Evolutionary conservation across 2,329 filamentous ascomycete genomes (phyloP).

Genomic region (Cladosporium sp.): DNA sequence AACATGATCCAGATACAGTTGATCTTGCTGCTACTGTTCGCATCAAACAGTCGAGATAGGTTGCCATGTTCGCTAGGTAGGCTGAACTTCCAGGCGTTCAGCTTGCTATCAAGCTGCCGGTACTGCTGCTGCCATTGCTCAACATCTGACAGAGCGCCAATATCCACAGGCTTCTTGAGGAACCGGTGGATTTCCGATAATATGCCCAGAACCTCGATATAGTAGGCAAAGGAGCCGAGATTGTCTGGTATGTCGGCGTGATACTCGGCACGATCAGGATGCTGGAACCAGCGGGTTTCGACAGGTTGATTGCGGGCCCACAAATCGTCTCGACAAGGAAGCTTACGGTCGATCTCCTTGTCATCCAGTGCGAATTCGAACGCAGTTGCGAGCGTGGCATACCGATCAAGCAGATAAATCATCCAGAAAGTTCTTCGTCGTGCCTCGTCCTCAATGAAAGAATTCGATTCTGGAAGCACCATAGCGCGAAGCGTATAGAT

Average conservation of each 20-base stretch:
- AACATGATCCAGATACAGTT: slow-evolving; percentile 89
- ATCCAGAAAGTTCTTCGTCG: slow-evolving; percentile 88
- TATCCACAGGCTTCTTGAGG: slow-evolving; percentile 84
- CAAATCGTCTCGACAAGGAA: slow-evolving; percentile 84
- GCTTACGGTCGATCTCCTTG: slow-evolving; percentile 80
- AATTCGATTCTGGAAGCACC: slow-evolving; percentile 76
- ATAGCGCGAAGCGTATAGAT: slow-evolving; percentile 88
- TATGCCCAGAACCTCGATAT: slow-evolving; percentile 85
- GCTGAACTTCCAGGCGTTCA: slow-evolving; percentile 80
- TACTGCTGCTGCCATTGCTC: slow-evolving; percentile 88
- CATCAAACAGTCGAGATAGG: slow-evolving; percentile 74
- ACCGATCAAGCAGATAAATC: slow-evolving; percentile 86
- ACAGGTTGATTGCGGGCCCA: slow-evolving; percentile 82
- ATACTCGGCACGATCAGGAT: slow-evolving; percentile 40
- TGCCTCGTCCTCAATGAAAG: slow-evolving; percentile 88
- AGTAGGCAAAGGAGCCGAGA: slow-evolving; percentile 83
- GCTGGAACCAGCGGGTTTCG: slow-evolving; percentile 78
- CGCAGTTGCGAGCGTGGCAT: slow-evolving; percentile 85
- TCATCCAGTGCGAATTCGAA: slow-evolving; percentile 90
- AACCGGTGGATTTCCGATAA: slow-evolving; percentile 86
- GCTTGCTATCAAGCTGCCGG: slow-evolving; percentile 75
- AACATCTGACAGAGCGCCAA: slow-evolving; percentile 78
- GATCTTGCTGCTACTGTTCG: slow-evolving; percentile 60
- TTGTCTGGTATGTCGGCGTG: slow-evolving; percentile 72
- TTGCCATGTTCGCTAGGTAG: slow-evolving; percentile 83